A percentile compares a stretch with the other conserved stretches of the same genome.
Evolutionary conservation across 495 filamentous ascomycete species (phyloP).

Genomic region (Talaromyces stipitatus): DNA sequence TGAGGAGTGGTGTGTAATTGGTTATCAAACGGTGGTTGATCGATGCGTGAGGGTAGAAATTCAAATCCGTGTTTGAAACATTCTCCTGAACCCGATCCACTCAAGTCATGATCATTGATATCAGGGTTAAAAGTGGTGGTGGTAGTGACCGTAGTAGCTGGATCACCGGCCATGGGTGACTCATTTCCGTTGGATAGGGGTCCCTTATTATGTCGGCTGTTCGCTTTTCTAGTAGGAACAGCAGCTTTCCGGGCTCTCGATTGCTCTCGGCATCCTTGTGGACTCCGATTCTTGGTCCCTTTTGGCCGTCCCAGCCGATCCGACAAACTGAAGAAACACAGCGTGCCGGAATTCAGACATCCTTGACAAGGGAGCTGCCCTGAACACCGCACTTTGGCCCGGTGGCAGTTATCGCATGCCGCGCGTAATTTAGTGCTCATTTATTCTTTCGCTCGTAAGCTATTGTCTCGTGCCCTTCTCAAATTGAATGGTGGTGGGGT

Average conservation of each 20-base stretch:
- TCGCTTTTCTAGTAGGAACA: neutral
- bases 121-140: neutral
- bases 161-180: neutral
- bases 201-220: neutral
- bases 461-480: neutral
- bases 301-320: conserved; percentile 18
- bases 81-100: neutral
- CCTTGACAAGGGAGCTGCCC: conserved; percentile 16
- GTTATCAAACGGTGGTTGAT: neutral
- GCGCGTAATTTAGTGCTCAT: conserved; percentile 8
- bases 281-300: conserved; percentile 15
- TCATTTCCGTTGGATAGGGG: neutral
- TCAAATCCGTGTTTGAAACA: neutral
- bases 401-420: conserved; percentile 21
- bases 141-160: neutral
- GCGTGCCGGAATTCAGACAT: conserved; percentile 10
- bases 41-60: neutral
- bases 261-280: neutral
- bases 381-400: conserved; percentile 16
- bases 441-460: neutral
- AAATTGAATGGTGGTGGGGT: neutral
- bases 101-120: neutral
- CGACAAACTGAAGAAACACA: conserved; percentile 18
- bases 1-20: neutral
- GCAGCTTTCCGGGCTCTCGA: neutral